These are phyloP conservation scores for Russula vinacea DNA, from an alignment of 768 basidiomycete species.

Conservation along the genomic window DNA sequence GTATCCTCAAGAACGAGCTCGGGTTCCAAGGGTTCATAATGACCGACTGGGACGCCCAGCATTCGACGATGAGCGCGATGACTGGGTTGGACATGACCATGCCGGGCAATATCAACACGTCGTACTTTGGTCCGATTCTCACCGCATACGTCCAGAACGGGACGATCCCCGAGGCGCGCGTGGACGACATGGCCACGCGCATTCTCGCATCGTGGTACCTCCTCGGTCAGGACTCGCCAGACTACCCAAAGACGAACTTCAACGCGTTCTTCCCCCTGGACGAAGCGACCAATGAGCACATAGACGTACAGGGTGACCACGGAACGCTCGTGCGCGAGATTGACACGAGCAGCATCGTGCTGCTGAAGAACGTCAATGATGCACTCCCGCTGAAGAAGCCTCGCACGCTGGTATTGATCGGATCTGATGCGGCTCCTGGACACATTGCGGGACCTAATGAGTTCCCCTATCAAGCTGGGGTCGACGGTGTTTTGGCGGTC, in stretches of 20 bases:
- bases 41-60: slow-evolving; percentile 70
- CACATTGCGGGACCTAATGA: slow-evolving; percentile 46
- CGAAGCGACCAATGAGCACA: slow-evolving; percentile 52
- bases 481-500: slow-evolving; percentile 73
- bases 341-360: slow-evolving; percentile 69
- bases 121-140: slow-evolving; percentile 65
- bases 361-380: slow-evolving; percentile 66
- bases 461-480: slow-evolving; percentile 42
- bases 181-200: slow-evolving; percentile 81
- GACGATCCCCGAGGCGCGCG: slow-evolving; percentile 58
- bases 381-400: slow-evolving; percentile 59
- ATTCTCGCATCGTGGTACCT: slow-evolving; percentile 72
- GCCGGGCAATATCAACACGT: slow-evolving; percentile 51
- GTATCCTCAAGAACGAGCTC: slow-evolving; percentile 67
- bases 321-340: slow-evolving; percentile 64
- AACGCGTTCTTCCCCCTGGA: slow-evolving; percentile 58
- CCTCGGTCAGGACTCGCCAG: slow-evolving; percentile 57
- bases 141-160: slow-evolving; percentile 67
- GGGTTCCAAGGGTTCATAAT: slow-evolving; percentile 78
- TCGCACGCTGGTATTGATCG: slow-evolving; percentile 59
- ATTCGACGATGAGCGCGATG: slow-evolving; percentile 57
- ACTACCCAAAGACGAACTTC: slow-evolving; percentile 69
- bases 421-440: slow-evolving; percentile 50
- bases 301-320: slow-evolving; percentile 72
- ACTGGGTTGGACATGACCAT: slow-evolving; percentile 65